These are phyloP conservation scores for Mortierella sp. DNA, from an alignment of 371 early-diverging fungal species.

Conservation along the genomic window DNA sequence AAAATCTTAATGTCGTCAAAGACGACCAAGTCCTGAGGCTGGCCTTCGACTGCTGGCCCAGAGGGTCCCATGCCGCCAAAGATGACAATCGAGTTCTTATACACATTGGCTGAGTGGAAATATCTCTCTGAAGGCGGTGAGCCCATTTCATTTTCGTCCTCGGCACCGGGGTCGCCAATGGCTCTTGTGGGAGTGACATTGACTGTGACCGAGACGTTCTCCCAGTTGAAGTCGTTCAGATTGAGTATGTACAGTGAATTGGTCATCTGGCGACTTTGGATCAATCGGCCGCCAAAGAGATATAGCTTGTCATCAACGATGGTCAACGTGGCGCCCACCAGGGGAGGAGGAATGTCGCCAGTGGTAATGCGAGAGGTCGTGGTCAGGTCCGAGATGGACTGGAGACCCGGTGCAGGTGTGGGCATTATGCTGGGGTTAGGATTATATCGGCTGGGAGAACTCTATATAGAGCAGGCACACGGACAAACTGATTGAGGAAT, in stretches of 20 bases:
- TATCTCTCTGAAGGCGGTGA: constrained; percentile 71
- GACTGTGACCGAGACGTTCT: constrained; percentile 22
- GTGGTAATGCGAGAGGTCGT: constrained; percentile 71
- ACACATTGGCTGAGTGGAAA: constrained; percentile 80
- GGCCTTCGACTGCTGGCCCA: constrained; percentile 25
- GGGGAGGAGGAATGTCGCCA: constrained; percentile 80
- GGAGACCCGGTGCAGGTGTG: constrained; percentile 49
- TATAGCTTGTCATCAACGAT: constrained; percentile 72
- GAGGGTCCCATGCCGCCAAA: constrained; percentile 74
- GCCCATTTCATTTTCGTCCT: constrained; percentile 20
- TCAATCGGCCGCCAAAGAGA: constrained; percentile 80
- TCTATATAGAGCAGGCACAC: no score
- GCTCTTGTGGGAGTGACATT: constrained; percentile 12
- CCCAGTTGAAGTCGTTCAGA: constrained; percentile 69
- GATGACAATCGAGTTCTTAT: constrained; percentile 61
- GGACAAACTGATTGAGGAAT: no score
- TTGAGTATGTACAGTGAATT: constrained; percentile 77
- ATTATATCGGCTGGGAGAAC: no score
- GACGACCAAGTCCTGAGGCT: constrained; percentile 59
- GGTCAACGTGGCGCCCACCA: constrained; percentile 80
- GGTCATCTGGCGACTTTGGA: constrained; percentile 73
- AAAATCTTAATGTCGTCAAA: constrained; percentile 78
- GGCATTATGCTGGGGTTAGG: constrained; percentile 8
- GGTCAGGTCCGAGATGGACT: constrained; percentile 77
- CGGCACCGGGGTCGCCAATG: constrained; percentile 31